Percentiles rank a stretch among this genome's conserved stretches.
Conservation (phyloP, 2,329 filamentous ascomycete species). For the Lachnellula willkommii region DNA sequence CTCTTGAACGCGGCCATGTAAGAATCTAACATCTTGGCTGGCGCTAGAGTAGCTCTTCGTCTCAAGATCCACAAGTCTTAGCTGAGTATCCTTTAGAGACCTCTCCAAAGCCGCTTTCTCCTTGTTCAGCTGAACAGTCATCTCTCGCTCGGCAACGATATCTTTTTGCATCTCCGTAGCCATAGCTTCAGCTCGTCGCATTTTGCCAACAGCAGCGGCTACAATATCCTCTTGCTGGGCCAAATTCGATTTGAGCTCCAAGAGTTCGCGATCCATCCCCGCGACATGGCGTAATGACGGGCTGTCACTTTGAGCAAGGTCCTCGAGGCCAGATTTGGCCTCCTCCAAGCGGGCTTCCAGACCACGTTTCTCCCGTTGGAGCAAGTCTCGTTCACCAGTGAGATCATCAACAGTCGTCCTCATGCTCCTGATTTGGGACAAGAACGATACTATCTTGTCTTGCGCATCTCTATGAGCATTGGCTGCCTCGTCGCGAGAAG, state of each 20-base stretch:
- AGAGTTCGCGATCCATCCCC: conserved; percentile 77
- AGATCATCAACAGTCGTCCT: conserved; percentile 82
- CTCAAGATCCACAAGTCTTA: conserved; percentile 86
- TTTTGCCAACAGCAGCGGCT: conserved; percentile 88
- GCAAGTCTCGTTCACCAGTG: conserved; percentile 74
- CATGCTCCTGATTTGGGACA: conserved; percentile 82
- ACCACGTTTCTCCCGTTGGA: conserved; percentile 83
- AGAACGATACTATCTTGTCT: conserved; percentile 80
- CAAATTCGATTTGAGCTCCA: conserved; percentile 81
- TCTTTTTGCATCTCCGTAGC: conserved; percentile 90
- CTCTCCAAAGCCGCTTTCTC: conserved; percentile 90
- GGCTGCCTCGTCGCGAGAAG: conserved; percentile 89
- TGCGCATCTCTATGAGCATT: conserved; percentile 93
- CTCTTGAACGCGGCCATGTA: conserved; percentile 92
- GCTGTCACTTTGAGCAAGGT: conserved; percentile 77
- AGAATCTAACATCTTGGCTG: conserved; percentile 90
- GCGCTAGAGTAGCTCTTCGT: conserved; percentile 95
- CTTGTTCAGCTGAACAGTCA: conserved; percentile 74
- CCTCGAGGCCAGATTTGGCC: conserved; percentile 81
- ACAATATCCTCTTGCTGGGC: conserved; percentile 93
- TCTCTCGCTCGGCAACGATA: conserved; percentile 78
- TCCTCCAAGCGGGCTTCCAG: conserved; percentile 81
- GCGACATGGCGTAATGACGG: conserved; percentile 87
- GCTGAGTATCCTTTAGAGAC: conserved; percentile 80
- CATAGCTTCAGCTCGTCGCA: conserved; percentile 86